These are phyloP conservation scores for Knufia fluminis DNA, from an alignment of 2,329 filamentous ascomycete species.

Conservation along the genomic window DNA sequence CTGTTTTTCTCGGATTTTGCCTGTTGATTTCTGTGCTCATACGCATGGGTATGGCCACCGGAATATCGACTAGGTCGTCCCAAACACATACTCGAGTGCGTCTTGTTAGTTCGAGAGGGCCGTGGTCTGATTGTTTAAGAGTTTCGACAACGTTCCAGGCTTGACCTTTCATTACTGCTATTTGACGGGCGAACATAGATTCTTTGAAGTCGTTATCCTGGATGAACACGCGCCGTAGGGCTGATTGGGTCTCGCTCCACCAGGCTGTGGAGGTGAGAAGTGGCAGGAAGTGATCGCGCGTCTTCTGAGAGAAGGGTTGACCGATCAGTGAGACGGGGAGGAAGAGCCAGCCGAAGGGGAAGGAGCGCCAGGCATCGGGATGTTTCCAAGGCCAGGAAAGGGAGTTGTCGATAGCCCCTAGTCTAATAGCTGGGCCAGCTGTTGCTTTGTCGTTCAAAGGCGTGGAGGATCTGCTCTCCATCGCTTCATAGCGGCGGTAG, in stretches of 20 bases:
- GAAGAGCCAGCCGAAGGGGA: slow-evolving; percentile 98
- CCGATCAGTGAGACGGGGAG: slow-evolving; percentile 93
- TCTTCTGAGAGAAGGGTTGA: slow-evolving; percentile 88
- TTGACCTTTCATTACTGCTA: slow-evolving; percentile 98
- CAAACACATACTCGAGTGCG: slow-evolving; percentile 89
- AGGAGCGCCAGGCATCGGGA: slow-evolving; percentile 83
- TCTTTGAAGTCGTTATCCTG: slow-evolving; percentile 95
- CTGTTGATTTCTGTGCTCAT: slow-evolving; percentile 78
- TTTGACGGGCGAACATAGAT: slow-evolving; percentile 96
- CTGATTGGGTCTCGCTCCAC: slow-evolving; percentile 91
- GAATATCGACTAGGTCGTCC: slow-evolving; percentile 95
- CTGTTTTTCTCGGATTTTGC: slow-evolving; percentile 43
- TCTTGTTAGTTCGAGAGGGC: slow-evolving; percentile 83
- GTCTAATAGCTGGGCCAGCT: slow-evolving; percentile 46
- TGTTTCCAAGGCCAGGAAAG: slow-evolving; percentile 99
- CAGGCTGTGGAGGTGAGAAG: slow-evolving; percentile 87
- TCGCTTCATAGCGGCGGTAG: slow-evolving; percentile 71
- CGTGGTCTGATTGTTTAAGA: slow-evolving; percentile 83
- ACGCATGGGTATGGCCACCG: slow-evolving; percentile 83
- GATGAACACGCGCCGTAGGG: slow-evolving; percentile 77
- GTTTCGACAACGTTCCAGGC: slow-evolving; percentile 99
- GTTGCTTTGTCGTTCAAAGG: slow-evolving; percentile 33
- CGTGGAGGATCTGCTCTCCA: slow-evolving; percentile 56
- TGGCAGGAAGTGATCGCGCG: slow-evolving; percentile 89
- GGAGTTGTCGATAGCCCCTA: slow-evolving; percentile 96